Conservation (phyloP, 2,329 filamentous ascomycete species). For the Fusarium euwallaceae region DNA sequence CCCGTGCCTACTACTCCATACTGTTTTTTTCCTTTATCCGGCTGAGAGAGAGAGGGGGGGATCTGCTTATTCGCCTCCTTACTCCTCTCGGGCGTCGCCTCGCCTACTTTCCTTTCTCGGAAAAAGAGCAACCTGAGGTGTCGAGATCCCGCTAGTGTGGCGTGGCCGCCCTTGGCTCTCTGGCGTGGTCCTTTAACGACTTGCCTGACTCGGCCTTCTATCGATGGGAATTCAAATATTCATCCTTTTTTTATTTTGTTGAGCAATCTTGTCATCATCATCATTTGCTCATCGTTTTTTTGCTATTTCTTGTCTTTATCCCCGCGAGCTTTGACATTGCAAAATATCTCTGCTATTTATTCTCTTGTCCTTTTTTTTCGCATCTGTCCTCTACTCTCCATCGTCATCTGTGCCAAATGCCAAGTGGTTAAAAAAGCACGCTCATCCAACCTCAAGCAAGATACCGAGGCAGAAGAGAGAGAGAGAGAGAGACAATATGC, state of each 20-base stretch:
- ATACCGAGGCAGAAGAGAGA: not conserved
- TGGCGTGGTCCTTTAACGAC: conserved; percentile 14
- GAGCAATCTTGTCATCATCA: conserved; percentile 20
- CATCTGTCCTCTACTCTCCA: conserved; percentile 6
- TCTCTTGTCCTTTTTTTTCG: not conserved
- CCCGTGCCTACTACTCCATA: no score
- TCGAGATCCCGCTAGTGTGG: conserved; percentile 18
- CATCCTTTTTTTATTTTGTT: conserved; percentile 7
- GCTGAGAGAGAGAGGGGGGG: not conserved
- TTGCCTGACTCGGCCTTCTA: conserved; percentile 25
- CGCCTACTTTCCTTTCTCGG: conserved; percentile 22
- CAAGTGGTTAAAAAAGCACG: conserved; percentile 33
- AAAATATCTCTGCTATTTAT: not conserved
- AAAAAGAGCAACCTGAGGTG: conserved; percentile 39
- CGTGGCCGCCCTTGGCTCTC: conserved; percentile 1
- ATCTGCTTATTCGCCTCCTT: conserved; percentile 7
- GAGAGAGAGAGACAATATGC: conserved; percentile 33
- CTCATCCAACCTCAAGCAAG: not conserved
- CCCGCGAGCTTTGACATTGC: not conserved
- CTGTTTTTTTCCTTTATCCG: no score
- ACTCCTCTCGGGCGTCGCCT: conserved; percentile 1
- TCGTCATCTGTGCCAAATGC: conserved; percentile 34
- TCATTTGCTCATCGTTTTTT: conserved; percentile 10
- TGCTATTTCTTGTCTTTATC: not conserved
- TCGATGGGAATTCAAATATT: conserved; percentile 2